A percentile compares a stretch with the other conserved stretches of the same genome.
Evolutionary conservation across 202 grass and related monocot species (phyloP).

Genomic region (Carex arenaria): DNA sequence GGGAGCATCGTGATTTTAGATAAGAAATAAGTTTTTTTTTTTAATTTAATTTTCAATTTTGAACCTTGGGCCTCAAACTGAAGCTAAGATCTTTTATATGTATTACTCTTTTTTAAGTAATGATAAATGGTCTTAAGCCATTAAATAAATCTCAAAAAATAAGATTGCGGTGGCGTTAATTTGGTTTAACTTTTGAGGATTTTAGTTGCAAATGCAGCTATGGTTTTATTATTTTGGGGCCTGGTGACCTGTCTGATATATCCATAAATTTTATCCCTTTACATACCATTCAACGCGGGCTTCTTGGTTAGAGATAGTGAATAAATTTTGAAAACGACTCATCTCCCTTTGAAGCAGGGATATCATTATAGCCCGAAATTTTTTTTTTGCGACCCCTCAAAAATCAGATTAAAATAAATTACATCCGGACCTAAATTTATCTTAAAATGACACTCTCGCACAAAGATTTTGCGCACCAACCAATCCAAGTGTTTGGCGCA

Average conservation of each 20-base stretch:
- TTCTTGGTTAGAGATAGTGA: no score
- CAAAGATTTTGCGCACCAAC: no score
- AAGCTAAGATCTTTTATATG: conserved; percentile 10
- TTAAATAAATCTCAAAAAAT: background rate
- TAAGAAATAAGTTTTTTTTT: background rate
- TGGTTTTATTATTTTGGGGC: no score
- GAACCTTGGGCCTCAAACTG: background rate
- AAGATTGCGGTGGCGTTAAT: background rate
- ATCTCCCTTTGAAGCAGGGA: background rate
- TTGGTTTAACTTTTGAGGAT: background rate
- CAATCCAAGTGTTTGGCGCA: no score
- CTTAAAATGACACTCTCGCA: no score
- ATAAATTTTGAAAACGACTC: background rate
- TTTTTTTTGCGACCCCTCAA: no score
- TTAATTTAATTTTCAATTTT: conserved; percentile 1
- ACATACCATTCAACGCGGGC: no score
- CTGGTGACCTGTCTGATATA: background rate
- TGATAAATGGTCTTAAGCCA: conserved; percentile 5
- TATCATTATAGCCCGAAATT: background rate
- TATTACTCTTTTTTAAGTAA: background rate
- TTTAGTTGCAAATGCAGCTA: background rate
- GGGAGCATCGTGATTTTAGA: conserved; percentile 16
- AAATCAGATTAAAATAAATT: no score
- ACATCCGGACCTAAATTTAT: no score
- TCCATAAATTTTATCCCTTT: background rate